A percentile compares a stretch with the other conserved stretches of the same genome.
Evolutionary conservation across 768 basidiomycete species (phyloP).

Genomic region (Trametes coccinea): DNA sequence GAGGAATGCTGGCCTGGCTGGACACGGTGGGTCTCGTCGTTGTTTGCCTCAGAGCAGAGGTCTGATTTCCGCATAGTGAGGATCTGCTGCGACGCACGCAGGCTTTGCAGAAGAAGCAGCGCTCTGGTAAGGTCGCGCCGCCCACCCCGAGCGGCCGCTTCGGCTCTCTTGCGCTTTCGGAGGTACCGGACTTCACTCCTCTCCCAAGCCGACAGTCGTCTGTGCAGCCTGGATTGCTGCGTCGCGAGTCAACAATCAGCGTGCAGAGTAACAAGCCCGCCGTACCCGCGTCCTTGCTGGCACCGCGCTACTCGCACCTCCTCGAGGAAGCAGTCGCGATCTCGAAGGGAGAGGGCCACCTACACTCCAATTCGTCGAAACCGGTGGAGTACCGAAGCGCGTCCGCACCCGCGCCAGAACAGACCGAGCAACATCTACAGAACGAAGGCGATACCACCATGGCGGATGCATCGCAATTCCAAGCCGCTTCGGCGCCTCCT

Average conservation of each 20-base stretch:
- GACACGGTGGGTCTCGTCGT: conserved; percentile 48
- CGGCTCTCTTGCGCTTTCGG: conserved; percentile 26
- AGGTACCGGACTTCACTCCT: conserved; percentile 57
- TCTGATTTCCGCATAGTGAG: conserved; percentile 39
- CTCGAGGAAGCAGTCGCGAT: conserved; percentile 55
- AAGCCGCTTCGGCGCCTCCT: conserved; percentile 1
- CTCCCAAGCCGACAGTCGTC: conserved; percentile 31
- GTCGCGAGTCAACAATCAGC: conserved; percentile 34
- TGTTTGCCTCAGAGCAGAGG: background rate
- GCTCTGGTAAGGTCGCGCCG: conserved; percentile 54
- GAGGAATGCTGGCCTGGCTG: conserved; percentile 43
- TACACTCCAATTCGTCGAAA: background rate
- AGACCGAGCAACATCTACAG: background rate
- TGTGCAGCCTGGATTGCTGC: conserved; percentile 15
- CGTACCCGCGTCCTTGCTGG: conserved; percentile 45
- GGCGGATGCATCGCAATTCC: background rate
- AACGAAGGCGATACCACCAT: background rate
- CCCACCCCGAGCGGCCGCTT: conserved; percentile 47
- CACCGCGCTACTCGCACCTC: conserved; percentile 59
- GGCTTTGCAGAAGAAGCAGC: conserved; percentile 63
- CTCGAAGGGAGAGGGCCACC: conserved; percentile 13
- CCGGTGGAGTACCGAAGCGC: conserved; percentile 19
- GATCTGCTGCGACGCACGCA: conserved; percentile 50
- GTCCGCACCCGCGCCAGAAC: conserved; percentile 11
- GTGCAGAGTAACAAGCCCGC: conserved; percentile 27